Conservation (phyloP, 306 rosid species). For the Styphnolobium japonicum region DNA sequence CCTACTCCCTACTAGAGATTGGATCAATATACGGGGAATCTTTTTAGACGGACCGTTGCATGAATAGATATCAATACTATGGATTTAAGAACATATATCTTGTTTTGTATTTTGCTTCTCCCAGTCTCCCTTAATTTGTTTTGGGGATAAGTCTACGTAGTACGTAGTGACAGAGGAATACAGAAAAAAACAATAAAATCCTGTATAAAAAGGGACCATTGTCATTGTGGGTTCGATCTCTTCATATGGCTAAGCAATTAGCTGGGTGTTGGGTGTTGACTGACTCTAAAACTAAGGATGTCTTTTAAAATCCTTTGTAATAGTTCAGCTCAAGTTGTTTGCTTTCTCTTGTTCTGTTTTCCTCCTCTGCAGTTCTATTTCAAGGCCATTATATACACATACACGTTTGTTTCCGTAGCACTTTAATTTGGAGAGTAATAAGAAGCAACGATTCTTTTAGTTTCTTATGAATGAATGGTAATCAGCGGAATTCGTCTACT, state of each 20-base stretch:
- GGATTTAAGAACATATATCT: neutral
- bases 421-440: neutral
- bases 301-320: neutral
- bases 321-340: neutral
- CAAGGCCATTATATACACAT: too few species aligned
- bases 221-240: neutral
- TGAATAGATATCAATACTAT: neutral
- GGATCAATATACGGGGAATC: neutral
- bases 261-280: neutral
- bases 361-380: neutral
- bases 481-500: neutral
- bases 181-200: neutral
- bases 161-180: neutral
- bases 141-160: neutral
- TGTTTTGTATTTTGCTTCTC: neutral
- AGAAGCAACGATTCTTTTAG: neutral
- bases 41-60: neutral
- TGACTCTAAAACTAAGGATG: neutral
- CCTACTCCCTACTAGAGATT: neutral
- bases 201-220: neutral
- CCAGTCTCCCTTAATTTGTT: neutral
- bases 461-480: neutral
- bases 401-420: too few species aligned
- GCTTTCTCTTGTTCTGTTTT: neutral
- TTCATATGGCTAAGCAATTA: neutral